Percentiles rank a stretch among this genome's conserved stretches.
Conservation (phyloP, 1,139 yeast species). For the Wickerhamomyces sp. region DNA sequence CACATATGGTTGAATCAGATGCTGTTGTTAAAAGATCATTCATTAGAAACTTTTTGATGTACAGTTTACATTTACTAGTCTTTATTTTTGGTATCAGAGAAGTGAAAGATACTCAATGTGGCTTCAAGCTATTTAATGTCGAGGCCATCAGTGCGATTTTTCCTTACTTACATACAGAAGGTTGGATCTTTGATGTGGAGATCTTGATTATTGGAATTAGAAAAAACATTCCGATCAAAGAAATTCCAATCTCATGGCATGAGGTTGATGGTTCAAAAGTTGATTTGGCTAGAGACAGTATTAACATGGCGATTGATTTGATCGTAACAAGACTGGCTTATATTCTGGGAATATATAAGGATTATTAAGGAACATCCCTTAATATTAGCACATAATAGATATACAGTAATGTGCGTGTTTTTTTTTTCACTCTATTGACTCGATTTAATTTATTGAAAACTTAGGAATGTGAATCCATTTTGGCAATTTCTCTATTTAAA, state of each 20-base stretch:
- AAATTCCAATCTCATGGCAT: conserved; percentile 92
- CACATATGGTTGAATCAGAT: conserved; percentile 94
- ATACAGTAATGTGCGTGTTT: background rate
- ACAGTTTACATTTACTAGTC: conserved; percentile 82
- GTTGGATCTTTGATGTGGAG: conserved; percentile 98
- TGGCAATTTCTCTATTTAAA: conserved; percentile 37
- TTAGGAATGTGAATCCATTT: too few relatives aligned
- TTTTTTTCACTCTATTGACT: too few relatives aligned
- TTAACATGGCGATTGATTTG: conserved; percentile 93
- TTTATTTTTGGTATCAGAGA: conserved; percentile 84
- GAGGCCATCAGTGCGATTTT: conserved; percentile 61
- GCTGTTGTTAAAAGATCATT: conserved; percentile 93
- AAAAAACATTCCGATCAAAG: conserved; percentile 62
- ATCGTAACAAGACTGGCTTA: conserved; percentile 90
- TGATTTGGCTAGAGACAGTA: conserved; percentile 85
- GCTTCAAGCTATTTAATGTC: conserved; percentile 85
- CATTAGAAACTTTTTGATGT: conserved; percentile 87
- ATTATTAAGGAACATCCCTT: conserved; percentile 15
- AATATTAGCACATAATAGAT: background rate
- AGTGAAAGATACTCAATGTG: conserved; percentile 93
- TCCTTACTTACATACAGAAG: conserved; percentile 92
- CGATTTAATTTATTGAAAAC: too few relatives aligned
- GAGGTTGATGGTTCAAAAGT: conserved; percentile 95
- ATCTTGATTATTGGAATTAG: conserved; percentile 74
- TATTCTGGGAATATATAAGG: conserved; percentile 72